Percentiles rank a stretch among this genome's conserved stretches.
Conservation (phyloP, 352 stramenopile species). For the Globisporangium polare region DNA sequence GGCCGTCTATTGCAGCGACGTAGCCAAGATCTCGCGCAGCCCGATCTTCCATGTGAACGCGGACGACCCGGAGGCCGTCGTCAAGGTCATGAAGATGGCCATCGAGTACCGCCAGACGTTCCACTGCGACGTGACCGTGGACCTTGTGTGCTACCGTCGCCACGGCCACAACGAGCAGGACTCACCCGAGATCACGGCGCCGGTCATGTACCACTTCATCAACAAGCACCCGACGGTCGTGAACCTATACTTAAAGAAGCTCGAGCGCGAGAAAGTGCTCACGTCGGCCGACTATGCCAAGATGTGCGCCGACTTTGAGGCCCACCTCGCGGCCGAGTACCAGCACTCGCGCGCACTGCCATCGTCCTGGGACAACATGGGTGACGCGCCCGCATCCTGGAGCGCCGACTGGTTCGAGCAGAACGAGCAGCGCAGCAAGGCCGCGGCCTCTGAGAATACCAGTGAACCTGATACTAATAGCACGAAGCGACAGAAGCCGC, state of each 20-base stretch:
- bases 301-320: slow-evolving; percentile 63
- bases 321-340: slow-evolving; percentile 62
- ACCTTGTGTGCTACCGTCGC: slow-evolving; percentile 98
- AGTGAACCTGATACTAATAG: background rate
- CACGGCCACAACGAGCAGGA: slow-evolving; percentile 99
- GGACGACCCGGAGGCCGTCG: slow-evolving; percentile 94
- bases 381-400: slow-evolving; percentile 57
- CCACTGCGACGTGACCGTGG: slow-evolving; percentile 96
- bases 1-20: slow-evolving; percentile 96
- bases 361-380: slow-evolving; percentile 76
- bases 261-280: slow-evolving; percentile 52
- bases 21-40: slow-evolving; percentile 96
- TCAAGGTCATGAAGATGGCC: slow-evolving; percentile 91
- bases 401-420: slow-evolving; percentile 56
- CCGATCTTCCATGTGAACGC: slow-evolving; percentile 96
- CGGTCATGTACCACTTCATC: slow-evolving; percentile 90
- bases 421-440: slow-evolving; percentile 15
- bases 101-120: slow-evolving; percentile 89
- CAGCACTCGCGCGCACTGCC: slow-evolving; percentile 62
- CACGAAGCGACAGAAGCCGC: background rate
- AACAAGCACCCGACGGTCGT: slow-evolving; percentile 82
- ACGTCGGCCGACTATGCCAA: slow-evolving; percentile 37
- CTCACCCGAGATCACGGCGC: slow-evolving; percentile 84
- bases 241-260: slow-evolving; percentile 72
- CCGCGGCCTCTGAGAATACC: background rate